Evolutionary conservation across 352 stramenopile species (phyloP).

Genomic region (Albugo laibachii): DNA sequence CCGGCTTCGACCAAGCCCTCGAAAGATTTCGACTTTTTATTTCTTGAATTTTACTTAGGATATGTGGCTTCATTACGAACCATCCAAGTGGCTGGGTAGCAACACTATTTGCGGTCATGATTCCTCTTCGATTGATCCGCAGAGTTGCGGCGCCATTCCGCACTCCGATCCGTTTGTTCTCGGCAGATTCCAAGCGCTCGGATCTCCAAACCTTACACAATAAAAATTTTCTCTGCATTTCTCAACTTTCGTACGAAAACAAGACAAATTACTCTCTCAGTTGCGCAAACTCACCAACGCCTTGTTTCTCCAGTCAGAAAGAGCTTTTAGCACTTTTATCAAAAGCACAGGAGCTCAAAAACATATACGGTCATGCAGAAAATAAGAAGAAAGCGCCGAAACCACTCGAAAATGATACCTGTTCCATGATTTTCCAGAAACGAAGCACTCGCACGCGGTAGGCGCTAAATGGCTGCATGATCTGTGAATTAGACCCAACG

Average conservation of each 20-base stretch:
- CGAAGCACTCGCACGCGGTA: slow-evolving; percentile 78
- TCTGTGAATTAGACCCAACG: neutral
- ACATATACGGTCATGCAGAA: slow-evolving; percentile 26
- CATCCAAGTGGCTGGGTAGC: no score
- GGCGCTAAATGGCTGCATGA: neutral
- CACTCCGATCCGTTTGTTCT: no score
- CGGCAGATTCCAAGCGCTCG: slow-evolving; percentile 1
- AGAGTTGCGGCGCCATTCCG: no score
- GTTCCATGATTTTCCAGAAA: slow-evolving; percentile 92
- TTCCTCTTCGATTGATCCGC: no score
- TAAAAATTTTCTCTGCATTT: slow-evolving; percentile 53
- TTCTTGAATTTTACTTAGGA: no score
- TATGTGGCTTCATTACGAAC: no score
- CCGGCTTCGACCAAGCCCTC: no score
- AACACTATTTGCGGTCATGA: no score
- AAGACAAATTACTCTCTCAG: neutral
- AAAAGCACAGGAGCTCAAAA: slow-evolving; percentile 51
- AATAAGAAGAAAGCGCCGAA: slow-evolving; percentile 37
- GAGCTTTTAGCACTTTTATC: slow-evolving; percentile 38
- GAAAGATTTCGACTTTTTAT: no score
- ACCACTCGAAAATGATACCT: slow-evolving; percentile 47
- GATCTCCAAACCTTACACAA: slow-evolving; percentile 25
- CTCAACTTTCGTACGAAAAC: slow-evolving; percentile 23
- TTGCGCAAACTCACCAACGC: neutral
- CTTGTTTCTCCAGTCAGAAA: slow-evolving; percentile 4